A percentile compares a stretch with the other conserved stretches of the same genome.
phyloP scores from a whole-genome alignment of 371 early-diverging fungal species.

The Mortierella sp. region DNA sequence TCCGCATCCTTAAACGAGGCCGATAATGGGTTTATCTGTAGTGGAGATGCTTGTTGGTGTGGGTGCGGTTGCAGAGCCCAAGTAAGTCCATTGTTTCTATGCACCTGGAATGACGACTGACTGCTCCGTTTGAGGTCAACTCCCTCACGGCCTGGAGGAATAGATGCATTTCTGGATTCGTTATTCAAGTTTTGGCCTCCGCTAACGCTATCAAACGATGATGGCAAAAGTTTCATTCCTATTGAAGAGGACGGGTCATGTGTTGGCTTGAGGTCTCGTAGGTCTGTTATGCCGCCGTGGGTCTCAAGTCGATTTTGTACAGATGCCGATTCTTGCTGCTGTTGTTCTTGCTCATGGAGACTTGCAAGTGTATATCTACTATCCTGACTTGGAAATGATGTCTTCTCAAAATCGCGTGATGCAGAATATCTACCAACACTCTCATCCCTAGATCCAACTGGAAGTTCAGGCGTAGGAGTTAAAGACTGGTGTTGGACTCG shows the following conservation, averaged over 20 bases:
- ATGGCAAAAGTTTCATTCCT: neutral
- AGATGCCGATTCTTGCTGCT: neutral
- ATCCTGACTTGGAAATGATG: slow-evolving; percentile 13
- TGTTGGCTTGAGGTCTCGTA: slow-evolving; percentile 12
- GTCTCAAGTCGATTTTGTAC: neutral
- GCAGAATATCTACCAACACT: slow-evolving; percentile 2
- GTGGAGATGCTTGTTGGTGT: slow-evolving; percentile 7
- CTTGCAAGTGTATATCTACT: slow-evolving; percentile 25
- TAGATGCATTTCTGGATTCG: neutral
- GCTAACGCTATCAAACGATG: neutral
- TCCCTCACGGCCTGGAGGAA: slow-evolving; percentile 11
- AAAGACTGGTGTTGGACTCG: slow-evolving; percentile 16
- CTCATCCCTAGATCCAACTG: neutral
- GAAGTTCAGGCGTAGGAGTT: neutral
- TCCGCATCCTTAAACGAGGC: slow-evolving; percentile 7
- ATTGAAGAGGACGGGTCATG: neutral
- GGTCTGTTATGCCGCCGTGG: slow-evolving; percentile 11
- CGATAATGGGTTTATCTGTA: neutral
- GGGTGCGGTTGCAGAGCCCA: slow-evolving; percentile 28
- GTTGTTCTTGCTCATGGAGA: slow-evolving; percentile 17
- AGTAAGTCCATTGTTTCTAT: slow-evolving; percentile 18
- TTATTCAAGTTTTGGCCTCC: neutral
- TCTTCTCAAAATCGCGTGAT: neutral
- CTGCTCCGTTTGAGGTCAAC: slow-evolving; percentile 1
- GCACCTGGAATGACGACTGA: slow-evolving; percentile 16